Evolutionary conservation across 352 stramenopile genomes (phyloP), one percentile per base, ranked within the genome.

Genomic region (Pythium angustatum): DNA sequence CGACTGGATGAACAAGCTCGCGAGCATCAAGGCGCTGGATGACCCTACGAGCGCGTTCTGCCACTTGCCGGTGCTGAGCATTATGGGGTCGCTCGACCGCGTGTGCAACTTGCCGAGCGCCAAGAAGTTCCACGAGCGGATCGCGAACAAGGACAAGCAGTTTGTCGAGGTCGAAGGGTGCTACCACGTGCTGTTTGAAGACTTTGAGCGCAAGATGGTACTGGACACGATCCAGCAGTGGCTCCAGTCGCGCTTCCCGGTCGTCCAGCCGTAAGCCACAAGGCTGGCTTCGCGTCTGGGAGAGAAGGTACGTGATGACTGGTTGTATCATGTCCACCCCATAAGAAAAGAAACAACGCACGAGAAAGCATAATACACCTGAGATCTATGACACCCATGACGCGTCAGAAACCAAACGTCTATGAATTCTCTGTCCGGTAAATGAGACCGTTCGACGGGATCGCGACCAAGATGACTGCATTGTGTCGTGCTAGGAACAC

Each of bases 111-210:
- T 85, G 5, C 64, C 71, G 24, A 49, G 78, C n/a, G 79, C 78
- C 11, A 51, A 77, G 41, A 60, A 71, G 33, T 90, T 92, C 57
- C 72, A 78, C 51, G 55, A 47, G 15, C 76, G 78, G n/a, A 58
- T 80, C 21, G 72, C 70, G 0, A 83, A 61, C 48, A 59, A 53
- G 26, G 80, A 90, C 77, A 92, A 92, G 62, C 66, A 81, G 47
- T 72, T 90, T 52, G 76, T 78, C 58, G 55, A 86, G 15, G 78
- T 92, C 27, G 69, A 76, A 9, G 81, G 75, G 0, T 58, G 75
- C n/a, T 90, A 73, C 54, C 81, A 92, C 30, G 75, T 73, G 17
- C 51, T 90, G 3, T 90, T 81, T 50, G 78, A 90, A 49, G 83
- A 92, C 62, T 74, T 75, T 5, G 78, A 90, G 51, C 77, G 77